A percentile compares a stretch with the other conserved stretches of the same genome.
These are phyloP conservation scores for Ambrosiella cleistominuta DNA, from an alignment of 2,329 filamentous ascomycete genomes.

Conservation along the genomic window DNA sequence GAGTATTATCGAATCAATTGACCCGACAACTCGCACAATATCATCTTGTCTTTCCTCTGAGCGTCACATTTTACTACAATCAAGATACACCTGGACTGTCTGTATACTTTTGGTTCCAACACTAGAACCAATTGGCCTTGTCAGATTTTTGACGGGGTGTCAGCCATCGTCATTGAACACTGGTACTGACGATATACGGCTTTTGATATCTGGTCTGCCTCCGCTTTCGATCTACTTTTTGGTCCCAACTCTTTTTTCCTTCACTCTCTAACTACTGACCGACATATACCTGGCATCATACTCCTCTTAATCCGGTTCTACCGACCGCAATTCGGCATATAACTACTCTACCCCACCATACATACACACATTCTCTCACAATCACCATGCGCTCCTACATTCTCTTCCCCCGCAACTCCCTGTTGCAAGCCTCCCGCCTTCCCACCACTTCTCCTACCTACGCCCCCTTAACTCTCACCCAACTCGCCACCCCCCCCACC, in stretches of 20 bases:
- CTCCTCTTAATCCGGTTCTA: neutral
- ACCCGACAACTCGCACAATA: neutral
- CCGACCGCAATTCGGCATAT: neutral
- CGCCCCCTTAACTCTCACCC: conserved; percentile 15
- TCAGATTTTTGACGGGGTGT: neutral
- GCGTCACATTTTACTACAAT: neutral
- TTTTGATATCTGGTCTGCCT: neutral
- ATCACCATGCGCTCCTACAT: conserved; percentile 12
- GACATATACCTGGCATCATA: no score
- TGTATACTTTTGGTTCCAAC: neutral
- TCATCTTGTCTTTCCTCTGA: neutral
- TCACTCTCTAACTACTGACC: neutral
- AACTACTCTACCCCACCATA: neutral
- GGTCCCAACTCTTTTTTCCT: no score
- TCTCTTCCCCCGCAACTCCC: conserved; percentile 11
- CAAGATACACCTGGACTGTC: neutral
- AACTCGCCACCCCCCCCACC: conserved; percentile 15
- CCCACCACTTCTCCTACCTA: conserved; percentile 15
- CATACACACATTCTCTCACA: neutral
- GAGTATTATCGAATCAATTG: neutral
- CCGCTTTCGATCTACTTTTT: neutral
- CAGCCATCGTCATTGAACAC: neutral
- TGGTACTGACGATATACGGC: neutral
- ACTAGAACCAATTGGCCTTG: neutral
- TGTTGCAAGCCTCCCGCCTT: conserved; percentile 17